Evolutionary conservation across 257 asterid species (phyloP), one percentile per base, ranked within the genome.

Genomic region (Paulownia fortunei): DNA sequence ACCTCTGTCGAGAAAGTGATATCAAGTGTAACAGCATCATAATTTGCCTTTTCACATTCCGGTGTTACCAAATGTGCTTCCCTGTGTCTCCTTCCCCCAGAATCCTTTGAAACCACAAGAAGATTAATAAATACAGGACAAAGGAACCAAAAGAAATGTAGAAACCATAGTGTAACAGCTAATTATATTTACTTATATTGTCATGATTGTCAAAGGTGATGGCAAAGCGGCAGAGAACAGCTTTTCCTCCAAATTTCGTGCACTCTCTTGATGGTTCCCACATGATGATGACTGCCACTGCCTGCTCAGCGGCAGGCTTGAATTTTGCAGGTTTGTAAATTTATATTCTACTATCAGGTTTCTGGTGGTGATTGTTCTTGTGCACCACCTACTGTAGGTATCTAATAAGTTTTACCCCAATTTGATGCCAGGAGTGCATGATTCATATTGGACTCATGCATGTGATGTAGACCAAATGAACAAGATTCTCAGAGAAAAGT

Each of bases 271-370:
- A 95, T 73, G 92, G 99, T 47, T 91, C 97, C 82, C 99, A 95
- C 70, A 95, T 95, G 99, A 95, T 95, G 99, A 95, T 93, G 99
- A 95, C 99, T 70, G 99, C 99, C 74, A 80, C 89, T 87, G 92
- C 99, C 56, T 95, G 99, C 84, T 84, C 94, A 21, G 85, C 90
- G 77, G 96, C 94, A 24, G 98, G 98, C 75, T 80, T 95, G 79
- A 87, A 62, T 81, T 95, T 95, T 84, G 99, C 99, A 85, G 99
- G 99, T 95, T 49, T 52, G 42, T 75, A 46, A 16, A 64, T 66
- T 63, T 6, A 63, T n/a, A 52, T 8, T 18, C 23, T 62, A 21
- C 32, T 5, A 42, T 47, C 27, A 6, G 54, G 74, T 72, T 75
- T 42, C 55, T 76, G 44, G 34, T 24, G 23, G 4, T 32, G 37